Conservation (phyloP, 139 green algal genomes). For the Chlamydomonas sphaeroides region DNA sequence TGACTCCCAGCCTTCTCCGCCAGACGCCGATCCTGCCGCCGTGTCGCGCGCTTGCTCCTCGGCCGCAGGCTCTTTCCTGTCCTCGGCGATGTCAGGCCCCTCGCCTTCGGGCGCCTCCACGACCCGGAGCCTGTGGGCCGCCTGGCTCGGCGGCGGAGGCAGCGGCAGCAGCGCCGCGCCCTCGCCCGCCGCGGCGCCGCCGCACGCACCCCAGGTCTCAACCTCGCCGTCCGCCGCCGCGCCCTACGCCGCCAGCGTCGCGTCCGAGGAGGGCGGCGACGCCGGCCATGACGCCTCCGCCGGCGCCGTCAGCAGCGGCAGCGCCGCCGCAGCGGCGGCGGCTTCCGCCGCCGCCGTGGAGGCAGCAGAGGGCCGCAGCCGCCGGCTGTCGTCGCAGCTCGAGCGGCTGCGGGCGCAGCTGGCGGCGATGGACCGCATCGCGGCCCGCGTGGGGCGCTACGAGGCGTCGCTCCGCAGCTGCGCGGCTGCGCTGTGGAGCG, state of each 20-base stretch:
- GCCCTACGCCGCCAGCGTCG: background rate
- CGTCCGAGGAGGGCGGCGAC: constrained; percentile 11
- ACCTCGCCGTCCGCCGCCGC: background rate
- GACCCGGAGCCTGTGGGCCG: background rate
- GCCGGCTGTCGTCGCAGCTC: constrained; percentile 21
- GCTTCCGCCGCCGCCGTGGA: background rate
- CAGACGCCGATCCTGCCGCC: too few species aligned
- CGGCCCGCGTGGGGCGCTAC: constrained; percentile 7
- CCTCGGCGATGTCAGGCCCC: too few species aligned
- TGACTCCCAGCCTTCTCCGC: too few species aligned
- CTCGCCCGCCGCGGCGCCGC: background rate
- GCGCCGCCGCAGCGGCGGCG: background rate
- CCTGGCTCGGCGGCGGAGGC: background rate
- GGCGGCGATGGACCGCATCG: constrained; percentile 29
- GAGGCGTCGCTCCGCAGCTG: background rate
- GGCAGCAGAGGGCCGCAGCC: constrained; percentile 25
- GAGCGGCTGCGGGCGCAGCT: constrained; percentile 27
- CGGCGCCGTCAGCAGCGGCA: background rate
- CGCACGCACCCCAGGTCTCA: background rate
- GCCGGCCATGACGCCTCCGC: too few species aligned
- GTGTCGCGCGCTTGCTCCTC: too few species aligned
- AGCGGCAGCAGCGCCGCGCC: background rate
- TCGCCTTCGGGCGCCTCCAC: too few species aligned
- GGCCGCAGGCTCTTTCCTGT: too few species aligned
- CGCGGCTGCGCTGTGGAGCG: constrained; percentile 28